Base-by-base conservation (phyloP, 2,329 filamentous ascomycete genomes). In the Fusarium kyushuense region DNA sequence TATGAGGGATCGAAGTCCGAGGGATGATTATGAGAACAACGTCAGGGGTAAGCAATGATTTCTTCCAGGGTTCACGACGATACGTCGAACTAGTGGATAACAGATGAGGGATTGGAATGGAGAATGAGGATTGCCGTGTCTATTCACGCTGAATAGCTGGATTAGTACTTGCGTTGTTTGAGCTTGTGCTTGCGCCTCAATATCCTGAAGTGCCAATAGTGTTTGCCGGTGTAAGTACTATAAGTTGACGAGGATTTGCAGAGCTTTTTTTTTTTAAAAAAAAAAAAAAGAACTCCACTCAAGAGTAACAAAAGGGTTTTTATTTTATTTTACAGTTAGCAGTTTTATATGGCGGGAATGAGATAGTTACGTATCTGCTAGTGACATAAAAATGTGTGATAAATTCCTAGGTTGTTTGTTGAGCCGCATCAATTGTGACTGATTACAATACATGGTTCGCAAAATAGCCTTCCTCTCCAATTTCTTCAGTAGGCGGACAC, bases 361-460 rank as follows among this genome's bases (percentile, higher is more conserved):
- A 25, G 11, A 11, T 10, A 14, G 23, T 40, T 38, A 61, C 33
- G 32, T 32, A 45, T 25, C 27, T 40, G 17, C 9, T 40, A 9
- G 12, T 19, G 17, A 5, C 21, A 35, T 21, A 48, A 11, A 23
- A 45, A n/a, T 40, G 27, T 17, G 17, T 35, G 30, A 60, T 59
- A 40, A 43, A 36, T 42, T 46, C 27, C n/a, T n/a, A n/a, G n/a
- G 23, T 30, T 30, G 17, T 9, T 25, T 47, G n/a, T 58, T 67
- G 53, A 67, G 64, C 64, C 63, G 52, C 63, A 67, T 61, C 54
- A 29, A 33, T 49, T 27, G 17, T 30, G 35, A 42, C 42, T 32
- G 38, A 41, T 40, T 40, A 16, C 30, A 35, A 41, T n/a, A n/a
- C n/a, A n/a, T 67, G 64, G 64, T 67, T 67, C 64, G 64, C 64